Base-by-base conservation (phyloP, 2,329 filamentous ascomycete species). In the Exophiala oligosperma region DNA sequence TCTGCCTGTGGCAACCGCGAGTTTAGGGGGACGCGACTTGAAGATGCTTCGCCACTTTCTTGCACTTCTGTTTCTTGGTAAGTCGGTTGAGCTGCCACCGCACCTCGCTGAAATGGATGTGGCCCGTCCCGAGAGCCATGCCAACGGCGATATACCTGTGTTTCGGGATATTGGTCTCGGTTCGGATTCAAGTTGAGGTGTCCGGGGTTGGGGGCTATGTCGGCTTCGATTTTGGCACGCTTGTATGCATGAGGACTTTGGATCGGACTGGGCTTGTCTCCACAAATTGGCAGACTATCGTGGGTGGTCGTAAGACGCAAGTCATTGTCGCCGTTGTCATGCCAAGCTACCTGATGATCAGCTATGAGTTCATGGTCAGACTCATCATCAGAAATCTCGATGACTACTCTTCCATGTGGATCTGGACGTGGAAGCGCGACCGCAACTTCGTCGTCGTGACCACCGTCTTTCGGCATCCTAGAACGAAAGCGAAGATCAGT, bases 311-410 rank as follows among this genome's bases (percentile, higher is more conserved):
- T 43, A 11, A 7, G 40, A 23, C 40, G 40, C n/a, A 23, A 43
- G 14, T 23, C n/a, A 23, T n/a, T 23, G 40, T 43, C 4, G 21
- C 40, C 40, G 17, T 43, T 23, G 40, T 23, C 2, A 35, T 35
- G 32, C 32, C 32, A 35, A 35, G 32, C 8, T 9, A 9, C 7
- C 2, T 11, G 32, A 35, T 9, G 32, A 35, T 9, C 32, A 9
- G 32, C 32, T 35, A 6, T 35, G 32, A 35, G 2, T 43, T 43
- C 40, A 43, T 9, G 40, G 7, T 52, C 54, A 37, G 40, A 47
- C 2, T 53, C 55, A 24, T 57, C 49, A 17, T 57, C 55, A 23
- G 55, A 57, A 23, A 57, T 12, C 23, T 53, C 55, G 49, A 57
- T 53, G 17, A 57, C 37, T 6, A 14, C 12, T 2, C 44, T 26